A percentile compares a stretch with the other conserved stretches of the same genome.
These are phyloP conservation scores for Trametes villosa DNA, from an alignment of 768 basidiomycete genomes.

Conservation along the genomic window DNA sequence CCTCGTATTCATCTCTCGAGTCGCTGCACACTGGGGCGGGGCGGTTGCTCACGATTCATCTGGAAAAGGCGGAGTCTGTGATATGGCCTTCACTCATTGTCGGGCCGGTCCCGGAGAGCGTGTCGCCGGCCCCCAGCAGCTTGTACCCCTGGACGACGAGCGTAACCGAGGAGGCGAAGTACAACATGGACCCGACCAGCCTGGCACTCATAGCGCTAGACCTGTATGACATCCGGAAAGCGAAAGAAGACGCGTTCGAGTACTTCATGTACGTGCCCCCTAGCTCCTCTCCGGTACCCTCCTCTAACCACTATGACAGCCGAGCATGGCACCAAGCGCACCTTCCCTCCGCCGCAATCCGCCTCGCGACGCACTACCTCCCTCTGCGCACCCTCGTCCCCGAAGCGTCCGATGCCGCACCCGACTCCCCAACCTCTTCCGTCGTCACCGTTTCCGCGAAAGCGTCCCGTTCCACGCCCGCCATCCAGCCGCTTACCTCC, in stretches of 20 bases:
- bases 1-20: constrained; percentile 81
- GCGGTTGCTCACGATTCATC: constrained; percentile 75
- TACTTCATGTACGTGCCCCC: constrained; percentile 66
- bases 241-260: constrained; percentile 80
- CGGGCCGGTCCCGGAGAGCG: constrained; percentile 67
- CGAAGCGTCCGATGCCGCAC: constrained; percentile 15
- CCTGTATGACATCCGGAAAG: constrained; percentile 71
- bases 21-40: constrained; percentile 64
- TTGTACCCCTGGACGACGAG: constrained; percentile 56
- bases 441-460: constrained; percentile 11
- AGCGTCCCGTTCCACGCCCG: neutral
- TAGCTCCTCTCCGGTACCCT: neutral
- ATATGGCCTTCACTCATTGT: constrained; percentile 85
- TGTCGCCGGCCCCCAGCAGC: constrained; percentile 51
- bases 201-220: constrained; percentile 73
- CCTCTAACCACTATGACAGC: constrained; percentile 42
- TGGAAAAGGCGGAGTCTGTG: constrained; percentile 78
- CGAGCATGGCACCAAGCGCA: constrained; percentile 84
- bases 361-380: constrained; percentile 74
- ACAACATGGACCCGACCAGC: constrained; percentile 89
- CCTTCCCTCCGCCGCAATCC: constrained; percentile 76
- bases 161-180: constrained; percentile 54
- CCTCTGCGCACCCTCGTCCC: constrained; percentile 51
- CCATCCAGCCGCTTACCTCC: constrained; percentile 9
- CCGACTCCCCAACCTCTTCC: constrained; percentile 12